Conservation (phyloP, 306 rosid genomes). For the Begonia fuchsioides region DNA sequence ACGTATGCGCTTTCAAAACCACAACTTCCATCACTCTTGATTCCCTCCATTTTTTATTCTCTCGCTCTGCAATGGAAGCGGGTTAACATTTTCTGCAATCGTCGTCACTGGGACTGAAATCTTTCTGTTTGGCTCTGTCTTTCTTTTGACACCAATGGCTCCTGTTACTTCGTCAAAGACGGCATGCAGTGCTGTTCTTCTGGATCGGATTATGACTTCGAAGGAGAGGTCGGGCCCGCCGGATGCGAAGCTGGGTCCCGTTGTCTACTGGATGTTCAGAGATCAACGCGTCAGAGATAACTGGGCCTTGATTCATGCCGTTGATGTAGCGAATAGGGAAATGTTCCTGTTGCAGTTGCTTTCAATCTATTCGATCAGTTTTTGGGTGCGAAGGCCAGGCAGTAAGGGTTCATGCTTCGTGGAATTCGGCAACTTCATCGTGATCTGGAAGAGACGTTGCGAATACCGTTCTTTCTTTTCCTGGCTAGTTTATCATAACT, state of each 20-base stretch:
- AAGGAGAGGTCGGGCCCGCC: constrained; percentile 22
- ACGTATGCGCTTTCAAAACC: constrained; percentile 40
- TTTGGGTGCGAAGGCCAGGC: constrained; percentile 78
- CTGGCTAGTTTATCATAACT: constrained; percentile 22
- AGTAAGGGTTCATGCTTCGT: constrained; percentile 75
- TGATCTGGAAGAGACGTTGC: constrained; percentile 31
- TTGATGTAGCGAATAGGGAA: constrained; percentile 47
- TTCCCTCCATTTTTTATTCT: constrained; percentile 39
- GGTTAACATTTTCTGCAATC: neutral
- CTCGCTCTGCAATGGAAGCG: neutral
- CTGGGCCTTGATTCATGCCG: constrained; percentile 93
- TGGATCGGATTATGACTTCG: constrained; percentile 41
- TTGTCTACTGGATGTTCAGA: constrained; percentile 94
- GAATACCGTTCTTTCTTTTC: constrained; percentile 63
- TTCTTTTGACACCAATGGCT: constrained; percentile 22
- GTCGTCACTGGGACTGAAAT: constrained; percentile 14
- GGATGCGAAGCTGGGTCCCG: constrained; percentile 39
- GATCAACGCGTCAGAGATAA: constrained; percentile 80
- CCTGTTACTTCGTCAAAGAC: constrained; percentile 1
- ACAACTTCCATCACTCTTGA: constrained; percentile 13
- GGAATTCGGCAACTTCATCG: constrained; percentile 47
- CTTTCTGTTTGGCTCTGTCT: neutral
- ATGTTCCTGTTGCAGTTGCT: constrained; percentile 66
- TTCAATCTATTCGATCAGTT: constrained; percentile 75
- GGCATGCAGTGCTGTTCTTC: constrained; percentile 15